These are phyloP conservation scores for Bruguiera hainesii DNA, from an alignment of 441 rosid genomes.

Conservation along the genomic window DNA sequence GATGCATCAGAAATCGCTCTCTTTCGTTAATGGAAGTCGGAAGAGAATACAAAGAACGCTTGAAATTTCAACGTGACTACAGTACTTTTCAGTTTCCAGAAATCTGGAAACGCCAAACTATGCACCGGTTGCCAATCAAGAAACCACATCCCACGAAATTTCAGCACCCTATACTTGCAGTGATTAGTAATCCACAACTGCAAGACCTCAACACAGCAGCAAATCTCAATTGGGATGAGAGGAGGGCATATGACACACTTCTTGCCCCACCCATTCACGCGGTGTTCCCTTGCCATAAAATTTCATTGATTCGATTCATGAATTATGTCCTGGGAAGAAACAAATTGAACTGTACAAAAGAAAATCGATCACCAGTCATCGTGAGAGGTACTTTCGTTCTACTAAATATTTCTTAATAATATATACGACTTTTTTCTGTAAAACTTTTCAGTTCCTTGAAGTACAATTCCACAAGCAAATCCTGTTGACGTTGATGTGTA, in stretches of 20 bases:
- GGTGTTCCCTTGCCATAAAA: conserved; percentile 18
- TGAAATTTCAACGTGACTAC: too few species aligned
- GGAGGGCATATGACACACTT: background rate
- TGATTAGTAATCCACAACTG: too few species aligned
- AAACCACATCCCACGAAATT: too few species aligned
- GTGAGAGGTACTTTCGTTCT: conserved; percentile 23
- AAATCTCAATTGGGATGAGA: background rate
- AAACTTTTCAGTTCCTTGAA: conserved; percentile 33
- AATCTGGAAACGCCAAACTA: too few species aligned
- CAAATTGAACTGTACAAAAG: conserved; percentile 41
- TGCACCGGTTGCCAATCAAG: too few species aligned
- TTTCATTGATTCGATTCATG: conserved; percentile 23
- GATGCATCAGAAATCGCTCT: too few species aligned
- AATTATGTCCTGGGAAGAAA: conserved; percentile 20
- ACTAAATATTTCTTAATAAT: conserved; percentile 14
- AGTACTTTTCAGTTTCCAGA: too few species aligned
- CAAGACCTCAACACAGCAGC: background rate
- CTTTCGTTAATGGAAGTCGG: too few species aligned
- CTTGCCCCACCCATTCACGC: background rate
- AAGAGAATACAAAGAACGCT: too few species aligned
- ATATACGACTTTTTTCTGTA: conserved; percentile 13
- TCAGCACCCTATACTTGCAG: too few species aligned
- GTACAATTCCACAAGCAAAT: conserved; percentile 27
- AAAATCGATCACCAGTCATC: conserved; percentile 20
- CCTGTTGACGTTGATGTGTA: conserved; percentile 20